These are phyloP conservation scores for Mortierella sp. DNA, from an alignment of 371 early-diverging fungal species.

Conservation along the genomic window DNA sequence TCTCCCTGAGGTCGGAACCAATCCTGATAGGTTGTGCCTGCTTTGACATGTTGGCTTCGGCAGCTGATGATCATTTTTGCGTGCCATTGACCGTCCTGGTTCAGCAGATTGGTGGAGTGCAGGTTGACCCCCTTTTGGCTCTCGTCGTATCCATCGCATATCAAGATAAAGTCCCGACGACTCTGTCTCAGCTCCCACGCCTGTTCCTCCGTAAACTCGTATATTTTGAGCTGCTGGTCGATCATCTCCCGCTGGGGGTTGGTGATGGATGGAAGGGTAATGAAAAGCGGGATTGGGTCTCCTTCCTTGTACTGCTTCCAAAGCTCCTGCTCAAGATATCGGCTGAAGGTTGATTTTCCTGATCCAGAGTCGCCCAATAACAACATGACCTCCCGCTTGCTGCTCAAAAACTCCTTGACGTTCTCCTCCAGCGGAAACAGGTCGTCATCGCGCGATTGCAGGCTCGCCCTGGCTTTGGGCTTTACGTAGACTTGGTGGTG, in stretches of 20 bases:
- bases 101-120: constrained; percentile 6
- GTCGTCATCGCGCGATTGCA: not conserved
- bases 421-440: constrained; percentile 2
- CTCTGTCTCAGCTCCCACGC: constrained; percentile 4
- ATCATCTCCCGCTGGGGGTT: constrained; percentile 17
- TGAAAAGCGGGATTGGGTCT: constrained; percentile 16
- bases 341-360: constrained; percentile 35
- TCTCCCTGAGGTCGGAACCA: constrained; percentile 8
- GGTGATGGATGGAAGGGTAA: constrained; percentile 15
- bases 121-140: not conserved
- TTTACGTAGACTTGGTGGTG: not conserved
- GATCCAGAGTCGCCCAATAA: constrained; percentile 27
- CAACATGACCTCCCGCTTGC: constrained; percentile 15
- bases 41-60: not conserved
- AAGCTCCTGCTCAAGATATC: constrained; percentile 3
- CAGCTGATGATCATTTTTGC: constrained; percentile 24
- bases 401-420: not conserved
- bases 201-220: constrained; percentile 5
- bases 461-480: not conserved
- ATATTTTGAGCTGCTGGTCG: not conserved
- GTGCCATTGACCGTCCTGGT: not conserved
- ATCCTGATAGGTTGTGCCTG: not conserved
- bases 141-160: constrained; percentile 34
- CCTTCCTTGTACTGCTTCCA: constrained; percentile 12
- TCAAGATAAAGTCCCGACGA: constrained; percentile 12